Evolutionary conservation across 1,139 yeast species (phyloP).

Genomic region (Suhomyces anneliseae): DNA sequence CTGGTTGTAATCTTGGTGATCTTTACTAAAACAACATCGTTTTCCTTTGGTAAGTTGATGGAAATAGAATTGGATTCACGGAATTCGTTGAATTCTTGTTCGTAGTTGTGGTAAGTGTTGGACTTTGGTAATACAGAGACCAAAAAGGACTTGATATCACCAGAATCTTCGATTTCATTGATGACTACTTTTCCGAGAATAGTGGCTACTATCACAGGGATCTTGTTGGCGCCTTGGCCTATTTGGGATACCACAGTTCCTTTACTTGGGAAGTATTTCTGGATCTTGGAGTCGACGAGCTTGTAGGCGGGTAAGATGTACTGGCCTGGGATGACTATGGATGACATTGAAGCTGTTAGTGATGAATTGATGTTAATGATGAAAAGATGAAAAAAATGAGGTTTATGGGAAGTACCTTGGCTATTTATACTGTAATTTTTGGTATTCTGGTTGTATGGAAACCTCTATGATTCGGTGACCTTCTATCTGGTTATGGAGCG

Average conservation of each 20-base stretch:
- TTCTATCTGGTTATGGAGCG: too few species aligned
- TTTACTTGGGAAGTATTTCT: slow-evolving; percentile 34
- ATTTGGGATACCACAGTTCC: slow-evolving; percentile 41
- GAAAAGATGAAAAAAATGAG: too few species aligned
- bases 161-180: slow-evolving; percentile 19
- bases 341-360: background rate
- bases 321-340: slow-evolving; percentile 75
- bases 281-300: slow-evolving; percentile 23
- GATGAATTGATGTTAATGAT: too few species aligned
- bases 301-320: slow-evolving; percentile 41
- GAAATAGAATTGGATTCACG: slow-evolving; percentile 25
- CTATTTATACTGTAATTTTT: too few species aligned
- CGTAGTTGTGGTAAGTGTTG: slow-evolving; percentile 34
- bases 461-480: too few species aligned
- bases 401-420: too few species aligned
- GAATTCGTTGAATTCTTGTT: slow-evolving; percentile 21
- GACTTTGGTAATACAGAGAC: slow-evolving; percentile 34
- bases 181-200: slow-evolving; percentile 59
- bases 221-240: slow-evolving; percentile 21
- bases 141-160: slow-evolving; percentile 23
- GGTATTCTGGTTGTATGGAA: too few species aligned
- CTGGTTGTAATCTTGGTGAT: slow-evolving; percentile 65
- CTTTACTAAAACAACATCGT: slow-evolving; percentile 77
- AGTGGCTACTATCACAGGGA: slow-evolving; percentile 64
- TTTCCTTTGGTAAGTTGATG: slow-evolving; percentile 74